Conservation (phyloP, 31 red algal species). For the Porphyra umbilicalis region DNA sequence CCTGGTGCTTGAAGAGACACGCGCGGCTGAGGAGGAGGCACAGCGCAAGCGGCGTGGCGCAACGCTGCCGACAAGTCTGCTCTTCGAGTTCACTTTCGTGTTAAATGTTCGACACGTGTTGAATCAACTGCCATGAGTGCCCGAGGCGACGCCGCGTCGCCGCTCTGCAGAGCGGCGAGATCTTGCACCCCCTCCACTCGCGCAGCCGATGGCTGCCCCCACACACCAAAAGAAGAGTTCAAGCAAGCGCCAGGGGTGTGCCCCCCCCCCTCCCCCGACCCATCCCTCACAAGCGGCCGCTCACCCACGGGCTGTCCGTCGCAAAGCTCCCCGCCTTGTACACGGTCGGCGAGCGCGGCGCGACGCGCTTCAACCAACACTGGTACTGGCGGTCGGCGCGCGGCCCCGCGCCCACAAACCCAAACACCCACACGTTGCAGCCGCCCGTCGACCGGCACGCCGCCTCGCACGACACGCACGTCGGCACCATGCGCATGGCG, state of each 20-base stretch:
- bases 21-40: no score
- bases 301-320: neutral
- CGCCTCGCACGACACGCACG: neutral
- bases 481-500: neutral
- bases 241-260: neutral
- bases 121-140: no score
- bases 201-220: no score
- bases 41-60: no score
- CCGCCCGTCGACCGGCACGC: neutral
- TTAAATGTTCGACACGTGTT: no score
- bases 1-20: no score
- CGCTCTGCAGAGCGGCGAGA: no score
- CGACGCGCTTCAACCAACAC: neutral
- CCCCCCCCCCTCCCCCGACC: neutral
- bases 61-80: no score
- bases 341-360: neutral
- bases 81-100: no score
- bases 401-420: neutral
- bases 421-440: neutral
- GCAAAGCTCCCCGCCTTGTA: neutral
- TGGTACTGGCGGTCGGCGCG: neutral
- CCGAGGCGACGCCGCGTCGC: no score
- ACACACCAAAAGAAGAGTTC: no score
- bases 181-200: no score
- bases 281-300: neutral